Evolutionary conservation across 1,284 basidiomycete genomes (phyloP).

Genomic region (Heterobasidion parviporum): DNA sequence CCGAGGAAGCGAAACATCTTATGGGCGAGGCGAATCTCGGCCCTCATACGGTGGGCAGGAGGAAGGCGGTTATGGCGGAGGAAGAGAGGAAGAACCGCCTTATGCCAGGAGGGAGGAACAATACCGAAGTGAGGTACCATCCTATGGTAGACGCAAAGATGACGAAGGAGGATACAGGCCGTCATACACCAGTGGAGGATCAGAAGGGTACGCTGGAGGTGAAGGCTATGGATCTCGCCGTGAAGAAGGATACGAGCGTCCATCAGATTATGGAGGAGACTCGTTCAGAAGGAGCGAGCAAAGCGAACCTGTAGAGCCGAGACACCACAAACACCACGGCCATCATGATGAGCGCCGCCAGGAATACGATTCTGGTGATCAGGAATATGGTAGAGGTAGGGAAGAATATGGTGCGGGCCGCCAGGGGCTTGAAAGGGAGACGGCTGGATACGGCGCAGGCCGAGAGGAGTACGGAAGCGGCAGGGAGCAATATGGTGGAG

Average conservation of each 20-base stretch:
- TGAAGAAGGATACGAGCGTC: background rate
- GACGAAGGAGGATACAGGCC: slow-evolving; percentile 10
- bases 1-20: background rate
- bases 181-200: slow-evolving; percentile 3
- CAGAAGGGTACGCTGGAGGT: background rate
- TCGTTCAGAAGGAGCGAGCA: background rate
- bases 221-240: background rate
- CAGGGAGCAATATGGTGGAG: background rate
- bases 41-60: background rate
- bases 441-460: slow-evolving; percentile 11
- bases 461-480: background rate
- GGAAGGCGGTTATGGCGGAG: background rate
- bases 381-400: background rate
- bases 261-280: background rate
- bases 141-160: background rate
- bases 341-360: background rate
- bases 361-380: background rate
- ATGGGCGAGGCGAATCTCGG: background rate
- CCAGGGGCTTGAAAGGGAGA: background rate
- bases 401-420: background rate
- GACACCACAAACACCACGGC: background rate
- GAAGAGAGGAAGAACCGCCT: background rate
- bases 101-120: background rate
- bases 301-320: background rate
- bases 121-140: background rate